A percentile compares a stretch with the other conserved stretches of the same genome.
phyloP scores from a whole-genome alignment of 371 early-diverging fungal genomes.

The Saksenaea vasiformis region DNA sequence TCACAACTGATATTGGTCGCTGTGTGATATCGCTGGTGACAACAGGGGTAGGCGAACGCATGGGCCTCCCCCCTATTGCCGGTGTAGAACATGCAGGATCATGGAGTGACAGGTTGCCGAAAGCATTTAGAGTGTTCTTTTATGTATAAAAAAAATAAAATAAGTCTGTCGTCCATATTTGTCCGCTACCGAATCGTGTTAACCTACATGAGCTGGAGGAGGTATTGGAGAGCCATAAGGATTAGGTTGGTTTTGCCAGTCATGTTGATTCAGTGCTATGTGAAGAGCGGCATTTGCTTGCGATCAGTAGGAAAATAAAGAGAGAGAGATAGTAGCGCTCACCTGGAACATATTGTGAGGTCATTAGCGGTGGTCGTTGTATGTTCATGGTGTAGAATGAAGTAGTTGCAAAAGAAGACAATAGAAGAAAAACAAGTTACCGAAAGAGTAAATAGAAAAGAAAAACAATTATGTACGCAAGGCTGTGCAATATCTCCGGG shows the following conservation, averaged over 20 bases:
- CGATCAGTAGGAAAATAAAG: not conserved
- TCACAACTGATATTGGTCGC: not conserved
- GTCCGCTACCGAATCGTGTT: not conserved
- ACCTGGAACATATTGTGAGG: not conserved
- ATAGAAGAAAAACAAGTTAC: slow-evolving; percentile 6
- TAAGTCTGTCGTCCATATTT: no score
- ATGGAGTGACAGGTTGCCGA: not conserved
- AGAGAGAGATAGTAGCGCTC: not conserved
- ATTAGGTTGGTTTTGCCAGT: not conserved
- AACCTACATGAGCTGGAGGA: not conserved
- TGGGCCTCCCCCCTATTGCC: not conserved
- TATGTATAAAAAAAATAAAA: no score
- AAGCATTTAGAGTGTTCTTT: not conserved
- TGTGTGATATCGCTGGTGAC: not conserved
- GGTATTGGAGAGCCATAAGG: not conserved
- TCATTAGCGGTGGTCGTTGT: not conserved
- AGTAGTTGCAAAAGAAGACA: not conserved
- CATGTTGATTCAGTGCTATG: not conserved
- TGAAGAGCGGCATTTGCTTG: not conserved
- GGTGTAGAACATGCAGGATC: not conserved
- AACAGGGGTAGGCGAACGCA: not conserved
- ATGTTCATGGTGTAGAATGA: not conserved
- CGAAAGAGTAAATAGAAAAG: not conserved
- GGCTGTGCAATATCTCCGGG: not conserved
- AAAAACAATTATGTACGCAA: not conserved